Evolutionary conservation across 371 early-diverging fungal genomes (phyloP).

Genomic region (Mucor piriformis): DNA sequence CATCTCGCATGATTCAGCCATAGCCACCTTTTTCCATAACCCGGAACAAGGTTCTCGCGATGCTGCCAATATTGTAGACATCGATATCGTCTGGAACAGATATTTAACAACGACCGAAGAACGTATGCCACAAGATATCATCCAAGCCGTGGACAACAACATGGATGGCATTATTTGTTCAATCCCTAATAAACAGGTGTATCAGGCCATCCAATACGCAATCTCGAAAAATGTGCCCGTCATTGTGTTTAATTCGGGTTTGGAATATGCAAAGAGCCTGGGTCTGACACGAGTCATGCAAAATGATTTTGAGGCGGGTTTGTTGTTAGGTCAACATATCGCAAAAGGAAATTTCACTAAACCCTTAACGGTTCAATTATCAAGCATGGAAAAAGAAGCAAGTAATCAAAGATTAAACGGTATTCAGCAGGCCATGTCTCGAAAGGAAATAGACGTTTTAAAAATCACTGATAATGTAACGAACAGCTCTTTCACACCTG

Average conservation of each 20-base stretch:
- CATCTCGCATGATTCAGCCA: conserved; percentile 39
- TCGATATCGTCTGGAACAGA: conserved; percentile 42
- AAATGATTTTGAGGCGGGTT: conserved; percentile 43
- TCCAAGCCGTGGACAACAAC: conserved; percentile 25
- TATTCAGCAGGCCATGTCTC: conserved; percentile 14
- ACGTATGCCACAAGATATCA: conserved; percentile 42
- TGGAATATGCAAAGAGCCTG: conserved; percentile 36
- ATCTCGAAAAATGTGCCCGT: conserved; percentile 38
- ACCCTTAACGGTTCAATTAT: conserved; percentile 22
- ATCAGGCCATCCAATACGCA: conserved; percentile 40
- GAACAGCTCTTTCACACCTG: not conserved
- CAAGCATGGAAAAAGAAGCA: conserved; percentile 9
- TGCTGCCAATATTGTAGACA: conserved; percentile 42
- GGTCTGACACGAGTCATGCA: conserved; percentile 47
- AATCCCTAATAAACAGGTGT: conserved; percentile 46
- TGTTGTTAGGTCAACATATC: conserved; percentile 39
- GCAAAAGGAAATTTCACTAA: conserved; percentile 18
- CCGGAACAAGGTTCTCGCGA: conserved; percentile 45
- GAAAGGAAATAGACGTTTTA: not conserved
- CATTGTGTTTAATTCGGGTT: conserved; percentile 50
- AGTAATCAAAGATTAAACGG: conserved; percentile 10
- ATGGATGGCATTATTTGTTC: conserved; percentile 50
- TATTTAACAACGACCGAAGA: conserved; percentile 27
- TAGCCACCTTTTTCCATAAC: conserved; percentile 39
- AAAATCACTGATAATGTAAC: not conserved